Evolutionary conservation across 208 protist species (phyloP), one percentile per base, ranked within the genome.

Genomic region (Trypanosoma cruzi): DNA sequence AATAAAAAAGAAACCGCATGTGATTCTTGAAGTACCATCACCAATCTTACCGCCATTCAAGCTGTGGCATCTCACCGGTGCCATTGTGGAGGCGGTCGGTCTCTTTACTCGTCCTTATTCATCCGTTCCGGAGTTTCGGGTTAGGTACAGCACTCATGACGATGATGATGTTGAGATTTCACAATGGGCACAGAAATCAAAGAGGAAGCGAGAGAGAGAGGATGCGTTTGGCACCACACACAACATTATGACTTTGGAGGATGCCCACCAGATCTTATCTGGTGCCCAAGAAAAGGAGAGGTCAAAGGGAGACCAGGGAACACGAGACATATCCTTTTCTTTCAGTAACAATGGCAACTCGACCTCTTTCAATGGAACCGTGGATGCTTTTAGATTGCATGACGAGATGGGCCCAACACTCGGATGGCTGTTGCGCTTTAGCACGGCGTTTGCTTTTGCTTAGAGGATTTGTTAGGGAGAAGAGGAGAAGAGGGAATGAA

Each of bases 11-110:
- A 40, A 11, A 13, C 18, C 24, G 29, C 28, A 62, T 42, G 18
- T 79, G 29, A 71, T 66, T 66, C 61, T 66, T 1, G 24, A 48
- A 2, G 52, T 57, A 18, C 31, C 52, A 6, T 57, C 52, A 31
- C 52, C 52, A 18, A 4, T 57, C 14, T 22, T 57, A 4, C 24
- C 52, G 26, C 52, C 52, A 32, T 57, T 57, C 26, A 22, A 4
- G 14, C 52, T 57, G 2, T 57, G 24, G 52, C 24, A 57, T 32
- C 24, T 29, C 10, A 18, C 52, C 14, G 52, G 52, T 57, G 52
- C 31, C 26, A 57, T 13, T 57, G 52, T 31, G 13, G 52, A 57
- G 16, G 24, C 31, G 4, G n/a, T 57, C 24, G 52, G 24, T 26
- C 5, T 57, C 52, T 57, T 57, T 13, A 57, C 13, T 18, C 52